Evolutionary conservation across 371 early-diverging fungal species (phyloP).

Genomic region (Mucor racemosus): DNA sequence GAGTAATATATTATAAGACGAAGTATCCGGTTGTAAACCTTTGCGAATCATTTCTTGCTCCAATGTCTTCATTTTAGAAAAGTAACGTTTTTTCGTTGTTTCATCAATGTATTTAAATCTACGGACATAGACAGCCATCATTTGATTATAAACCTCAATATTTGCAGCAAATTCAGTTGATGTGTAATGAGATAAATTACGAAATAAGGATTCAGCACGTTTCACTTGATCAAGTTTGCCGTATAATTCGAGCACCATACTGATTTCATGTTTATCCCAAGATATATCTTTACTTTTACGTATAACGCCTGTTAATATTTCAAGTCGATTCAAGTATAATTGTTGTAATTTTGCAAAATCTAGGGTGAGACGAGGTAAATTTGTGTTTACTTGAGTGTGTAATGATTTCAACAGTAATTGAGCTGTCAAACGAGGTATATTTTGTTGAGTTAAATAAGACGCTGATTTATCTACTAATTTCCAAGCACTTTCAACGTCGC

Average conservation of each 20-base stretch:
- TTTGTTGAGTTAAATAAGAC: background rate
- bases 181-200: slow-evolving; percentile 29
- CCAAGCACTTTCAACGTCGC: slow-evolving; percentile 33
- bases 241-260: slow-evolving; percentile 32
- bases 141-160: slow-evolving; percentile 30
- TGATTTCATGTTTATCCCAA: slow-evolving; percentile 32
- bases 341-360: slow-evolving; percentile 21
- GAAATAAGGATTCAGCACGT: slow-evolving; percentile 38
- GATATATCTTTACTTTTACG: slow-evolving; percentile 8
- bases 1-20: slow-evolving; percentile 37
- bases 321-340: slow-evolving; percentile 28
- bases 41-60: slow-evolving; percentile 28
- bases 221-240: slow-evolving; percentile 33
- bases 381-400: slow-evolving; percentile 17
- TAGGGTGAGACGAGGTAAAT: slow-evolving; percentile 15
- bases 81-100: slow-evolving; percentile 21
- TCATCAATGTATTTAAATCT: slow-evolving; percentile 29
- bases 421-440: slow-evolving; percentile 26
- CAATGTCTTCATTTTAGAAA: slow-evolving; percentile 31
- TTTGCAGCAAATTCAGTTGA: slow-evolving; percentile 12
- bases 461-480: slow-evolving; percentile 25
- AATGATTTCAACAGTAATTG: slow-evolving; percentile 28
- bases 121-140: slow-evolving; percentile 38
- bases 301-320: slow-evolving; percentile 24
- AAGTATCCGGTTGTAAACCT: slow-evolving; percentile 23